Evolutionary conservation across 2,329 filamentous ascomycete species (phyloP), one percentile per base, ranked within the genome.

Genomic region (Fusarium sp.): DNA sequence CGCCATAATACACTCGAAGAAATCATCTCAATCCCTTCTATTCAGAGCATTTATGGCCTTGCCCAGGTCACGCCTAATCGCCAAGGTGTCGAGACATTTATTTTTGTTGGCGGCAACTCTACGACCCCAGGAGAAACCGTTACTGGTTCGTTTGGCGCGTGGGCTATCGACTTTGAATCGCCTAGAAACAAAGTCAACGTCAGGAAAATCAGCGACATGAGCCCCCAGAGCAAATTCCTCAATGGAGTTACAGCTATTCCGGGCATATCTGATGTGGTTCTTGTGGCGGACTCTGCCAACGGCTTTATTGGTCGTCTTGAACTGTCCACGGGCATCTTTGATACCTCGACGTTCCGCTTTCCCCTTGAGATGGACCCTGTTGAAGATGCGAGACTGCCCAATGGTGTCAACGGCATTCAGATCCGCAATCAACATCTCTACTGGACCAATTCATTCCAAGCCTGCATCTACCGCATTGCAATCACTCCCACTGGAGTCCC

Each of bases 351-450:
- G 6, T 72, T 70, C 20, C 47, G 58, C n/a, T 71, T 70, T 31
- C 66, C 66, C 5, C 24, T 18, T 27, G 66, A 70, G 52, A 62
- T 75, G 63, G 60, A 40, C 5, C 66, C 68, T 4, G n/a, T 47
- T 3, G 10, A 40, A 4, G 34, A 14, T 27, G 63, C 64, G 1
- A 22, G 38, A 6, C 24, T 74, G 4, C 66, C 64, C 7, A 34
- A 75, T 4, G 74, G 74, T 2, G 64, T 76, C 29, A 76, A 76
- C 31, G 74, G 70, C 16, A 70, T 76, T n/a, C 70, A 63, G 7
- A 54, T 75, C 22, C 61, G 47, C 22, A 7, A 62, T 16, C 27
- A 37, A 11, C 50, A 70, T 35, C 70, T 76, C 13, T 76, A 76
- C 63, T 76, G 59, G 14, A 65, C 62, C 8, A 75, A 75, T 68